Base-by-base conservation (phyloP, 805 yeast species). In the Tetrapisispora arboricola region DNA sequence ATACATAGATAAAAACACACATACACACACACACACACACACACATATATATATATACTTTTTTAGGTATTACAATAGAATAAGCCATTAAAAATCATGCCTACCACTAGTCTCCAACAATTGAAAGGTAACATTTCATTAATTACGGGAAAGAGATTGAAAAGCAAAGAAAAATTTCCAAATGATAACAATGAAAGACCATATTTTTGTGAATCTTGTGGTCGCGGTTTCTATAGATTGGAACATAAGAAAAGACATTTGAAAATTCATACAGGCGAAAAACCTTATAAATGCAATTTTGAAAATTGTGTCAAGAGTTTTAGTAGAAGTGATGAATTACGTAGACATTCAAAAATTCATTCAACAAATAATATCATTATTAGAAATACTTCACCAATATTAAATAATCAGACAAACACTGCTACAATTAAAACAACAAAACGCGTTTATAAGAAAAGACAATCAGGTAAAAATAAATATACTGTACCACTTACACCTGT, bases 201-300 rank as follows among this genome's bases (percentile, higher is more conserved):
- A 4, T 86, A 82, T 68, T 75, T 78, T 51, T 85, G 95, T 54
- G 79, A 86, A 16, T 69, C 82, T 53, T 85, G 95, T 61, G 81
- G 76, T 40, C 84, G 84, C 64, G 84, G 92, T n/a, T 85, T 85
- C 60, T 88, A 84, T 60, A 71, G 95, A 44, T 66, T 85, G 36
- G 95, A 85, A 60, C 95, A 85, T 59, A 92, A 84, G 57, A 84
- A 94, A 6, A 72, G 95, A 49, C 95, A 85, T 58, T 81, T 86
- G 48, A 69, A 94, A 42, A 85, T 94, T 11, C 95, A 85, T 63
- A 85, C 95, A 1, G 95, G 95, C 35, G 94, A 85, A 58, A 83
- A 84, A 57, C 94, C 94, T 2, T 88, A 83, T 55, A 79, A 76
- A 37, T 85, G 95, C 60, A 73, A 78, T 19, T 84, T 72, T 51